Conservation (phyloP, 176 grass and related monocot species). For the Triticum dicoccoides region DNA sequence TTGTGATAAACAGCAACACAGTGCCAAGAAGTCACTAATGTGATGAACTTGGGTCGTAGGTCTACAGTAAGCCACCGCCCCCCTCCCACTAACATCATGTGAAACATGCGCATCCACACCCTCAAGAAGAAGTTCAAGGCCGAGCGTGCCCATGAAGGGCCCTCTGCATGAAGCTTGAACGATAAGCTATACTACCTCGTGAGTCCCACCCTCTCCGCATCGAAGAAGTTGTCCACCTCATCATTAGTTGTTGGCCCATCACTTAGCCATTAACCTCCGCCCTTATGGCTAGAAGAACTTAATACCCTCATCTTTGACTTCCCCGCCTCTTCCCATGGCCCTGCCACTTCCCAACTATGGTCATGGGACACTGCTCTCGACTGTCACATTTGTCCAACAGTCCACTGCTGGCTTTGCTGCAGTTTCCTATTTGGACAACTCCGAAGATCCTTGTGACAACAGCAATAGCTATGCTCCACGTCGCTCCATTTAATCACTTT, state of each 20-base stretch:
- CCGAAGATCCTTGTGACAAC: constrained; percentile 11
- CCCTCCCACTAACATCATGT: constrained; percentile 77
- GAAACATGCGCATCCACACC: constrained; percentile 87
- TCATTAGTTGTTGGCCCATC: background rate
- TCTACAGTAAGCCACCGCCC: constrained; percentile 47
- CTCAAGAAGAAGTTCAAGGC: constrained; percentile 99
- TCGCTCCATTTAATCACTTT: too few species aligned
- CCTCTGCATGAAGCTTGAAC: constrained; percentile 62
- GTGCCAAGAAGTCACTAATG: constrained; percentile 74
- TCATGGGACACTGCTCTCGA: constrained; percentile 20
- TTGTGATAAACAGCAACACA: constrained; percentile 79
- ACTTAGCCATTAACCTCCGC: background rate
- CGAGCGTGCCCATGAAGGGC: constrained; percentile 39
- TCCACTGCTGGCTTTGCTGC: constrained; percentile 13
- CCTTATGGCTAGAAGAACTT: background rate
- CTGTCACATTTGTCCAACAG: constrained; percentile 42
- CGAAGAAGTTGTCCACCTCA: background rate
- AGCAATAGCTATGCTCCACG: too few species aligned
- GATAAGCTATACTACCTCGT: constrained; percentile 62
- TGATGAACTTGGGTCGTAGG: constrained; percentile 56
- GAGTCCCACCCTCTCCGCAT: constrained; percentile 40
- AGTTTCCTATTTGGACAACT: constrained; percentile 33
- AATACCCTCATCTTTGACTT: constrained; percentile 2
- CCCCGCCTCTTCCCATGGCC: constrained; percentile 31
- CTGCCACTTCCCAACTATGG: constrained; percentile 25